Conservation (phyloP, 768 basidiomycete species). For the Sistotremastrum suecicum region DNA sequence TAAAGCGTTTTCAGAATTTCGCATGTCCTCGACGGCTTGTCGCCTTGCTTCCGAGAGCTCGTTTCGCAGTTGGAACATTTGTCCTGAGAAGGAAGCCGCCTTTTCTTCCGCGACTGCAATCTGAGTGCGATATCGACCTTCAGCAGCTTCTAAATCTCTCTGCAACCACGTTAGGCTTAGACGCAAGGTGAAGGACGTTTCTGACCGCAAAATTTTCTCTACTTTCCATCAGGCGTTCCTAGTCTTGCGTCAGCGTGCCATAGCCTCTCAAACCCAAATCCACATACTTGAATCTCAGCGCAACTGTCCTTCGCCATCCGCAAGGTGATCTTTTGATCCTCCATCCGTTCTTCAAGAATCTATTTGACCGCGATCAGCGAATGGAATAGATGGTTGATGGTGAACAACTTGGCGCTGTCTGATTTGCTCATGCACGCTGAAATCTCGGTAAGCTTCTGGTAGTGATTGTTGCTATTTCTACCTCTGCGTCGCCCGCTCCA, state of each 20-base stretch:
- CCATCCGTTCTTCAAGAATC: slow-evolving; percentile 1
- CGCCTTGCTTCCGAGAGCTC: not conserved
- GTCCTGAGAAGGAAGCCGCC: not conserved
- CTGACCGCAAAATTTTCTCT: slow-evolving; percentile 1
- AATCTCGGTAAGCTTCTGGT: not conserved
- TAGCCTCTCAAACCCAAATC: not conserved
- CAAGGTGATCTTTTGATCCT: slow-evolving; percentile 3
- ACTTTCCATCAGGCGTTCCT: slow-evolving; percentile 2
- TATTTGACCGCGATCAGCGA: not conserved
- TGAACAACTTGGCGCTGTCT: not conserved
- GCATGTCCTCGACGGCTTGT: not conserved
- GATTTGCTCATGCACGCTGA: not conserved
- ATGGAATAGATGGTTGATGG: not conserved
- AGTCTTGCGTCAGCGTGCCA: not conserved
- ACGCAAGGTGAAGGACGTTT: not conserved
- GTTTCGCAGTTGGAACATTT: not conserved
- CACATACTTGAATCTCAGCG: slow-evolving; percentile 3
- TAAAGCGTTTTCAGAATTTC: too few species aligned
- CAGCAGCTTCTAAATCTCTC: slow-evolving; percentile 1
- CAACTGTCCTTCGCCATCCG: slow-evolving; percentile 1
- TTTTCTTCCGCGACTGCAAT: slow-evolving; percentile 1
- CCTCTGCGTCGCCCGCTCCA: too few species aligned
- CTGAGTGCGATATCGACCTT: slow-evolving; percentile 1
- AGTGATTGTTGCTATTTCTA: not conserved
- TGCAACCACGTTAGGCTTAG: not conserved